Evolutionary conservation across 106 monocot genomes (phyloP).

Genomic region (Apostasia ramifera): DNA sequence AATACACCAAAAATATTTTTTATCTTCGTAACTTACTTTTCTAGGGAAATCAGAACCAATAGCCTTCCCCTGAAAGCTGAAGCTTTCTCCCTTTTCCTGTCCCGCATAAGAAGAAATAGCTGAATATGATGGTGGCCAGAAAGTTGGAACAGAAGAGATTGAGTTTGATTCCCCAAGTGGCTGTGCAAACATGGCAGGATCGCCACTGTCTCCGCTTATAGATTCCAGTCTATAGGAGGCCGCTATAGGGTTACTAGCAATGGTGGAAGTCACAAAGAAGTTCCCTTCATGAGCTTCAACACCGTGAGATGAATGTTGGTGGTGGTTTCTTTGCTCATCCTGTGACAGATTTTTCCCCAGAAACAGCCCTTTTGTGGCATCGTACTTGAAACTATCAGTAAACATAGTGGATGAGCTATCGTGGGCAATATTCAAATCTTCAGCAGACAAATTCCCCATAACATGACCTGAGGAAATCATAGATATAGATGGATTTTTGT

Average conservation of each 20-base stretch:
- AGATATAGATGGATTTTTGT: constrained; percentile 11
- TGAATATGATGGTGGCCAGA: constrained; percentile 33
- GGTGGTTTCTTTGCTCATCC: constrained; percentile 1
- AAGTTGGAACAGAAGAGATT: constrained; percentile 15
- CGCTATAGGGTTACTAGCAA: constrained; percentile 9
- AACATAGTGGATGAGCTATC: constrained; percentile 13
- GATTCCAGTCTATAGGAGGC: constrained; percentile 27
- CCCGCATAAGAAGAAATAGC: constrained; percentile 12
- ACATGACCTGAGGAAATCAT: constrained; percentile 22
- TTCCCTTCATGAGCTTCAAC: constrained; percentile 9
- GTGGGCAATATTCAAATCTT: constrained; percentile 13
- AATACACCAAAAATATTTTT: constrained; percentile 9
- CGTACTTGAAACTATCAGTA: constrained; percentile 21
- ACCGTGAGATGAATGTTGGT: constrained; percentile 2
- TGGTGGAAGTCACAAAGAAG: constrained; percentile 8
- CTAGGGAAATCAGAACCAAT: constrained; percentile 16
- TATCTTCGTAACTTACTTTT: constrained; percentile 8
- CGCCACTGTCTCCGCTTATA: constrained; percentile 24
- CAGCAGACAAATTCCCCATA: constrained; percentile 8
- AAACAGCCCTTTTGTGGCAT: constrained; percentile 8
- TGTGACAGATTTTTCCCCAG: constrained; percentile 12
- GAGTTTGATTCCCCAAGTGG: constrained; percentile 24
- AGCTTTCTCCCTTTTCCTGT: constrained; percentile 15
- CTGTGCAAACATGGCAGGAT: constrained; percentile 18
- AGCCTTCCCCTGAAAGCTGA: constrained; percentile 24